phyloP scores from a whole-genome alignment of 805 yeast species.

The Pichia californica region DNA sequence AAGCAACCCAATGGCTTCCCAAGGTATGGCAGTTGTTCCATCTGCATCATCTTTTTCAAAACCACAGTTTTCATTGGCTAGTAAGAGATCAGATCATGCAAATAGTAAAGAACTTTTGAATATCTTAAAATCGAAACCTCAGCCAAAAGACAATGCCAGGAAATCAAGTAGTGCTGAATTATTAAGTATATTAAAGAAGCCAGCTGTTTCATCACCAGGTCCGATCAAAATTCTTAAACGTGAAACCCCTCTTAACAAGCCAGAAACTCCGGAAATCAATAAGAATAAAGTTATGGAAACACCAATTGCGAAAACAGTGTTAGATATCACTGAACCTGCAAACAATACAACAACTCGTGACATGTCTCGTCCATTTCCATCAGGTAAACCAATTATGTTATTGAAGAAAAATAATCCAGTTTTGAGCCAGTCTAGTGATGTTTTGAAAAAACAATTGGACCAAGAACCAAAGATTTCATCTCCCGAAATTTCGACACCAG shows the following conservation, averaged over 20 bases:
- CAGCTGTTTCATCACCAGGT: neutral
- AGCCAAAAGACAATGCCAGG: neutral
- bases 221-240: conserved; percentile 14
- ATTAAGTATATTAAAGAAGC: conserved; percentile 10
- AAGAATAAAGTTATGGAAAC: too few relatives aligned
- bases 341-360: conserved; percentile 9
- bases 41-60: conserved; percentile 28
- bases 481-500: neutral
- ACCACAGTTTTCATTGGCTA: conserved; percentile 25
- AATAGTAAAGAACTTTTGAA: conserved; percentile 29
- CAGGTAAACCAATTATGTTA: conserved; percentile 8
- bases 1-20: conserved; percentile 3
- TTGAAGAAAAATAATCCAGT: too few relatives aligned
- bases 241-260: conserved; percentile 5
- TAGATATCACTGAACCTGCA: conserved; percentile 16
- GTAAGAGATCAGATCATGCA: conserved; percentile 26
- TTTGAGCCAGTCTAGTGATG: too few relatives aligned
- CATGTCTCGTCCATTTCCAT: neutral
- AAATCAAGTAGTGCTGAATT: conserved; percentile 5
- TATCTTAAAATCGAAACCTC: conserved; percentile 20
- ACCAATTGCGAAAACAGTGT: too few relatives aligned
- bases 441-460: too few relatives aligned
- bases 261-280: too few relatives aligned
- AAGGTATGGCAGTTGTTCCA: conserved; percentile 20
- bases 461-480: neutral